Conservation (phyloP, 441 rosid species). For the Gossypium trilobum region DNA sequence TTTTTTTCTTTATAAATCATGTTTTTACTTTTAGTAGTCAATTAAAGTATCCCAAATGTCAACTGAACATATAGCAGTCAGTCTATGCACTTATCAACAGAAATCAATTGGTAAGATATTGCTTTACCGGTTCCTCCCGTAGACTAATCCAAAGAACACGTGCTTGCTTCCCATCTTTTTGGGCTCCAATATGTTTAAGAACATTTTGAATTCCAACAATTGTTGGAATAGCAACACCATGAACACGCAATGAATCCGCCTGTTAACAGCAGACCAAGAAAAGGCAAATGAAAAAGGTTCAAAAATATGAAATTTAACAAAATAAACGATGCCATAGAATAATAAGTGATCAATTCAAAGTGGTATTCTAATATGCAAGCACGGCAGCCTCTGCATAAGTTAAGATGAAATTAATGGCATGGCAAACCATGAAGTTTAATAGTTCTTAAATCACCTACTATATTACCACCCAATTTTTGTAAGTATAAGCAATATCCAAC, state of each 20-base stretch:
- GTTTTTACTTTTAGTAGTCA: background rate
- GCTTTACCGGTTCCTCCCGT: slow-evolving; percentile 88
- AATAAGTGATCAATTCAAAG: slow-evolving; percentile 5
- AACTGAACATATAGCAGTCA: slow-evolving; percentile 3
- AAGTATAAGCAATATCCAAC: background rate
- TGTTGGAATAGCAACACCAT: slow-evolving; percentile 94
- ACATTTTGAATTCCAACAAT: slow-evolving; percentile 78
- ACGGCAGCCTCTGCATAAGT: slow-evolving; percentile 8
- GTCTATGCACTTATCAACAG: background rate
- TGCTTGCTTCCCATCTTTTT: slow-evolving; percentile 47
- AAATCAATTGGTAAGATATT: slow-evolving; percentile 1
- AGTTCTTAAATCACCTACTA: background rate
- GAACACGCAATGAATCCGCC: slow-evolving; percentile 81
- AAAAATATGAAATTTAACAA: background rate
- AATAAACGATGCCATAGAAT: background rate
- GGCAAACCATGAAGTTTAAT: background rate
- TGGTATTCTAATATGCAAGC: background rate
- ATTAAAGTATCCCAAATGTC: background rate
- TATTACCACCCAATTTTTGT: background rate
- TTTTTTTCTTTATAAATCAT: background rate
- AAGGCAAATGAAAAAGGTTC: background rate
- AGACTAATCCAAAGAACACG: slow-evolving; percentile 87
- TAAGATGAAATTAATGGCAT: background rate
- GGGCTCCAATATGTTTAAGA: slow-evolving; percentile 74
- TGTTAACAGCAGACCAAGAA: slow-evolving; percentile 23